A percentile compares a stretch with the other conserved stretches of the same genome.
These are phyloP conservation scores for Alternaria arbusti DNA, from an alignment of 2,329 filamentous ascomycete genomes.

Conservation along the genomic window DNA sequence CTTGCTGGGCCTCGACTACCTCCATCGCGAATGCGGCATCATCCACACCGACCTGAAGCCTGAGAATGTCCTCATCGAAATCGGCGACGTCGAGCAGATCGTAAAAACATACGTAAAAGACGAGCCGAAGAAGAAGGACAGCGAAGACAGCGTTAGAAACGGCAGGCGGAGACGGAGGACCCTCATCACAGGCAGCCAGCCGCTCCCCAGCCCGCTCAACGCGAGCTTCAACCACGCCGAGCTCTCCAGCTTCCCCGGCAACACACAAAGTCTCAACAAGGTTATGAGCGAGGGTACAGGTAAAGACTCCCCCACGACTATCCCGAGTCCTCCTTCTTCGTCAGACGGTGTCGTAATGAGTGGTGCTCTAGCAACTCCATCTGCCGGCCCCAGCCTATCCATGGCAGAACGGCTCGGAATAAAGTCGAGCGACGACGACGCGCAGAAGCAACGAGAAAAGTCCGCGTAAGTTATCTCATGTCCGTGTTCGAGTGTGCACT, in stretches of 20 bases:
- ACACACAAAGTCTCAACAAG: constrained; percentile 78
- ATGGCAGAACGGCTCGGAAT: constrained; percentile 66
- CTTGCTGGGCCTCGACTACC: constrained; percentile 89
- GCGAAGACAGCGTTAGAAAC: constrained; percentile 91
- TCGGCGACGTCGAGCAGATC: constrained; percentile 98
- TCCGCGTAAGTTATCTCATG: constrained; percentile 72
- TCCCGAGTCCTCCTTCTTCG: constrained; percentile 49
- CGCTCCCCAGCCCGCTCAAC: constrained; percentile 91
- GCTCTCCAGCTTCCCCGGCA: constrained; percentile 64
- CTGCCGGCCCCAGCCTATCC: constrained; percentile 55
- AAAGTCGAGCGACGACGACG: constrained; percentile 59
- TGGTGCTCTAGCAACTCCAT: constrained; percentile 60
- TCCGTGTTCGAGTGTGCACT: not conserved
- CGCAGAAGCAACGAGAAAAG: constrained; percentile 85
- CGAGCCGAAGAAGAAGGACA: constrained; percentile 67
- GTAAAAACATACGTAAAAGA: constrained; percentile 95
- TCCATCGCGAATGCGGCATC: constrained; percentile 97
- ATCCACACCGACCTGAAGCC: constrained; percentile 98
- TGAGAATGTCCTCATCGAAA: constrained; percentile 98
- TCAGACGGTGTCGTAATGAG: constrained; percentile 60
- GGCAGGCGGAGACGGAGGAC: constrained; percentile 88
- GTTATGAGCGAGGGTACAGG: constrained; percentile 75
- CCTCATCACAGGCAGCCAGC: constrained; percentile 95
- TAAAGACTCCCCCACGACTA: constrained; percentile 58
- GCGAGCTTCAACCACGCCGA: constrained; percentile 85